Conservation (phyloP, 2,329 filamentous ascomycete genomes). For the Cercospora janseana region DNA sequence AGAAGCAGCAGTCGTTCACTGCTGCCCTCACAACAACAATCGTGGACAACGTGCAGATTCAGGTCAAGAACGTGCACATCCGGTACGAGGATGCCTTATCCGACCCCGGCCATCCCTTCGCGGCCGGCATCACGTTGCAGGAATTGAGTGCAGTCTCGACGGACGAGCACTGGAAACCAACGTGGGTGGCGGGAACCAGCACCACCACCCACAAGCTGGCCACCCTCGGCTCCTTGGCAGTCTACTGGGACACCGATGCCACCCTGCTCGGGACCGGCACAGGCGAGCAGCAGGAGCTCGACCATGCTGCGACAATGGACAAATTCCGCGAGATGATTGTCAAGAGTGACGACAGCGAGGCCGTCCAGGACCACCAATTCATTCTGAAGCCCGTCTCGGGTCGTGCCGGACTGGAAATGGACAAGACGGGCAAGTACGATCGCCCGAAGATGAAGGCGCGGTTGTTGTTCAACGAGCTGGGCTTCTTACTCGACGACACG, state of each 20-base stretch:
- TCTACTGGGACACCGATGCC: slow-evolving; percentile 98
- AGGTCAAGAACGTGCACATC: slow-evolving; percentile 96
- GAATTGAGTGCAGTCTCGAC: slow-evolving; percentile 98
- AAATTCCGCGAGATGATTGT: slow-evolving; percentile 78
- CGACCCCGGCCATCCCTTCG: slow-evolving; percentile 90
- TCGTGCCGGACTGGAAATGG: slow-evolving; percentile 88
- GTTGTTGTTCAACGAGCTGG: slow-evolving; percentile 93
- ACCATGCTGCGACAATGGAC: slow-evolving; percentile 73
- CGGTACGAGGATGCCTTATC: slow-evolving; percentile 98
- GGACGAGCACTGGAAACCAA: slow-evolving; percentile 89
- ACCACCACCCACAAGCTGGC: slow-evolving; percentile 89
- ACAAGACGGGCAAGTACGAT: slow-evolving; percentile 81
- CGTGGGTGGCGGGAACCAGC: slow-evolving; percentile 86
- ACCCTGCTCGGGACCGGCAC: slow-evolving; percentile 77
- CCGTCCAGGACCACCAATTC: slow-evolving; percentile 71
- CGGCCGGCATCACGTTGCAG: slow-evolving; percentile 84
- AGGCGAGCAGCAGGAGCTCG: slow-evolving; percentile 64
- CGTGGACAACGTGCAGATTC: slow-evolving; percentile 96
- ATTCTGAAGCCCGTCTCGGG: slow-evolving; percentile 95
- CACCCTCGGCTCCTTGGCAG: slow-evolving; percentile 79
- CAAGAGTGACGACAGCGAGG: slow-evolving; percentile 58
- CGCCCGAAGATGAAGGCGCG: slow-evolving; percentile 85
- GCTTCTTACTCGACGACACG: slow-evolving; percentile 93
- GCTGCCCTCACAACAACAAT: slow-evolving; percentile 93
- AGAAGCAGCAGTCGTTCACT: slow-evolving; percentile 97